These are phyloP conservation scores for Echria macrotheca DNA, from an alignment of 495 filamentous ascomycete species.

Conservation along the genomic window DNA sequence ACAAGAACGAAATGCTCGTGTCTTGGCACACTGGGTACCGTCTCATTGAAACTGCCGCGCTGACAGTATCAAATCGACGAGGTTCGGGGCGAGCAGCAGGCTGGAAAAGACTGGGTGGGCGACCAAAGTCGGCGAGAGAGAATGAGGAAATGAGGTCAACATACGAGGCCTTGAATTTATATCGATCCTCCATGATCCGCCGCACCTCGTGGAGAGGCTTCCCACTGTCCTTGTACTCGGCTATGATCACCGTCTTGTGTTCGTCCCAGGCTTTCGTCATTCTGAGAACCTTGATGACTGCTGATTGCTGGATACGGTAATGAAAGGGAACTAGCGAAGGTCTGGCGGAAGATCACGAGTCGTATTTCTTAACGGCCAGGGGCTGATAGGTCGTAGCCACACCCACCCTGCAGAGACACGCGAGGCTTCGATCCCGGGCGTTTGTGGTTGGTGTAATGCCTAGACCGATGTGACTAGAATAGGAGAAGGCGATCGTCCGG, in stretches of 20 bases:
- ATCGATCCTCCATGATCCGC: slow-evolving; percentile 35
- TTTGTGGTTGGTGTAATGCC: background rate
- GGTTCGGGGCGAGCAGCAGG: background rate
- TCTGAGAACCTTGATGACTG: too few species aligned
- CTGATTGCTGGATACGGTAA: background rate
- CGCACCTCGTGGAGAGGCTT: slow-evolving; percentile 37
- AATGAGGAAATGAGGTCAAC: slow-evolving; percentile 11
- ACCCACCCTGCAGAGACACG: too few species aligned
- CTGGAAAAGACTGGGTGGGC: background rate
- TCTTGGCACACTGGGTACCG: too few species aligned
- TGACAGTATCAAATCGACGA: too few species aligned
- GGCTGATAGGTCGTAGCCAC: too few species aligned
- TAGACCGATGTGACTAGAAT: background rate
- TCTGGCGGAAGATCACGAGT: too few species aligned
- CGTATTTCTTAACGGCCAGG: too few species aligned
- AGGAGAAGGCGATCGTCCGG: background rate
- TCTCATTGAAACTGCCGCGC: too few species aligned
- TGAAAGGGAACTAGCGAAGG: too few species aligned
- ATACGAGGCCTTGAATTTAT: slow-evolving; percentile 43
- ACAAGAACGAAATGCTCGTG: background rate
- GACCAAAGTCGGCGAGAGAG: background rate
- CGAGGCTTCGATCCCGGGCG: background rate
- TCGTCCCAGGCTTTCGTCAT: slow-evolving; percentile 44
- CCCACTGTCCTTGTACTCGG: slow-evolving; percentile 36
- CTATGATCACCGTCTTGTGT: slow-evolving; percentile 32